These are phyloP conservation scores for Debaryomyces tyrocola DNA, from an alignment of 805 yeast genomes.

Conservation along the genomic window DNA sequence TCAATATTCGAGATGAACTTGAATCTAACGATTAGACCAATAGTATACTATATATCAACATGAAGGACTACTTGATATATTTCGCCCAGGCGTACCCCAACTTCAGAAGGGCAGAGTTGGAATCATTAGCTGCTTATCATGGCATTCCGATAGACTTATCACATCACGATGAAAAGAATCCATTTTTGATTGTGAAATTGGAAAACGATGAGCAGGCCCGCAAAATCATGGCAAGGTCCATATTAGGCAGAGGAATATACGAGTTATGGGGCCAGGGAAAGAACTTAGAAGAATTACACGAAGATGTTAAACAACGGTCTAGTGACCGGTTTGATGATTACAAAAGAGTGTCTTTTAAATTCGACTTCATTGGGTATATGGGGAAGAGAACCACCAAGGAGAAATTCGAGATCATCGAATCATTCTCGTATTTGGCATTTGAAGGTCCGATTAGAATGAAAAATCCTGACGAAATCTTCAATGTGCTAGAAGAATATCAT, in stretches of 20 bases:
- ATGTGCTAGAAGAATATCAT: slow-evolving; percentile 73
- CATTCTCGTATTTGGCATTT: slow-evolving; percentile 67
- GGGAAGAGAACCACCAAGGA: slow-evolving; percentile 56
- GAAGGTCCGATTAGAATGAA: slow-evolving; percentile 79
- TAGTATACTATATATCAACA: slow-evolving; percentile 10
- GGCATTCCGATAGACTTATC: slow-evolving; percentile 59
- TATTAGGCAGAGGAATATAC: slow-evolving; percentile 73
- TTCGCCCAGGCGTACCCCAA: slow-evolving; percentile 82
- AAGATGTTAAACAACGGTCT: slow-evolving; percentile 36
- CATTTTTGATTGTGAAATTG: slow-evolving; percentile 71
- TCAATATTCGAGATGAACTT: not conserved
- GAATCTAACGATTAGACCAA: not conserved
- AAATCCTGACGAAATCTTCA: slow-evolving; percentile 67
- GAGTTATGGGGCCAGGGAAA: slow-evolving; percentile 81
- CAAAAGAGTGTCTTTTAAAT: slow-evolving; percentile 62
- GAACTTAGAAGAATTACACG: slow-evolving; percentile 58
- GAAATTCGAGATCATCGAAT: slow-evolving; percentile 65
- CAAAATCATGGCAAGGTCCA: slow-evolving; percentile 62
- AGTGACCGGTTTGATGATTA: slow-evolving; percentile 36
- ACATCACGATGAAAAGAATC: slow-evolving; percentile 55
- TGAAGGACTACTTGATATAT: slow-evolving; percentile 69
- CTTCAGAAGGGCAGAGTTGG: slow-evolving; percentile 80
- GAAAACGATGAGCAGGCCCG: slow-evolving; percentile 67
- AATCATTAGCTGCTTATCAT: slow-evolving; percentile 72
- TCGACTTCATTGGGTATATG: slow-evolving; percentile 75